phyloP scores from a whole-genome alignment of 352 stramenopile genomes.

The Blastocystis sp. region DNA sequence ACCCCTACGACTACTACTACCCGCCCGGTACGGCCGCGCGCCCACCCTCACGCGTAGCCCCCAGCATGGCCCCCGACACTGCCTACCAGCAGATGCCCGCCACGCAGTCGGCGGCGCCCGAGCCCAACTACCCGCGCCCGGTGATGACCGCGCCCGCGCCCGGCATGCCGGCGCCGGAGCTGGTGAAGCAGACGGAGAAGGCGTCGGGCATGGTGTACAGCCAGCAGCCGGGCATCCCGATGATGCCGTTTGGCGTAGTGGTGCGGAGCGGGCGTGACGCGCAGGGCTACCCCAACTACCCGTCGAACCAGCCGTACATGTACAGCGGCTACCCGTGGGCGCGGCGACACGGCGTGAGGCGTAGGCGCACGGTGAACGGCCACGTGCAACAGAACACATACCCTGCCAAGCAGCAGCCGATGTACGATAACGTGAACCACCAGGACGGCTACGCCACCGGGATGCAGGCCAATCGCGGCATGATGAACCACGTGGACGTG shows the following conservation, averaged over 20 bases:
- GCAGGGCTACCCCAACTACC: constrained; percentile 20
- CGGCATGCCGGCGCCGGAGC: background rate
- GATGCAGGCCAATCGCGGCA: constrained; percentile 43
- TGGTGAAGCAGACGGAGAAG: constrained; percentile 14
- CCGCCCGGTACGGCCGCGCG: background rate
- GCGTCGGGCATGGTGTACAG: constrained; percentile 58
- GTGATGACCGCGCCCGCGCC: background rate
- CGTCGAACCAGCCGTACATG: constrained; percentile 47
- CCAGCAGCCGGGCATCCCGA: constrained; percentile 30
- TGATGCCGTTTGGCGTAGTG: background rate
- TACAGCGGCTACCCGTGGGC: constrained; percentile 50
- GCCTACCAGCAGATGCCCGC: constrained; percentile 10
- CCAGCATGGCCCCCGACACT: constrained; percentile 16
- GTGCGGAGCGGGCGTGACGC: background rate
- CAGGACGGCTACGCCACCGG: background rate
- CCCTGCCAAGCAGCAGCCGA: background rate
- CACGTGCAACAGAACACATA: constrained; percentile 28
- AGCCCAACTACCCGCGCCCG: constrained; percentile 30
- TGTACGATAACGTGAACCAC: constrained; percentile 29
- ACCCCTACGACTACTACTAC: constrained; percentile 14
- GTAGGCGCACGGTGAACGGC: constrained; percentile 23
- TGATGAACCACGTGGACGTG: constrained; percentile 49
- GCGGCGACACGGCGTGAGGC: background rate
- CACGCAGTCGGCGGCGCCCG: background rate
- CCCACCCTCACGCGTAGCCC: constrained; percentile 1